Base-by-base conservation (phyloP, 495 filamentous ascomycete genomes). In the Talaromyces thailandensis region DNA sequence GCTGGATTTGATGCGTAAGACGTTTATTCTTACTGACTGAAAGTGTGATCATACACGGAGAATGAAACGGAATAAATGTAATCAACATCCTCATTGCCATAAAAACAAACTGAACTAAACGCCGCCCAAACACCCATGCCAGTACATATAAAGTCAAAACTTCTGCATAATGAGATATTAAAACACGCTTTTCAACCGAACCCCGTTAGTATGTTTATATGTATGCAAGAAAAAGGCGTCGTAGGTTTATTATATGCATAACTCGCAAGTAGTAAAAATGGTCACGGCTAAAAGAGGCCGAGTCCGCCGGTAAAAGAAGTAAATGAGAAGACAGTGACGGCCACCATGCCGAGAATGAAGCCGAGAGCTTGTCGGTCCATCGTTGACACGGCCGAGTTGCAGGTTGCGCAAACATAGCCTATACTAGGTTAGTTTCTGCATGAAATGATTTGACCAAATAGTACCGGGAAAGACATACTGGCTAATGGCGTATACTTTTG, bases 301-400 rank as follows among this genome's bases (percentile, higher is more conserved):
- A 87, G 79, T 11, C 82, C 89, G 48, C 82, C 82, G 50, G 91
- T 86, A 66, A 96, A 97, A 89, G 91, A 96, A 57, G 89, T 89
- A 70, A 96, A 96, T 52, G 90, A 91, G 28, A 89, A 64, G 12
- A 96, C 76, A 7, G 92, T 96, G 52, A 94, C 76, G 21, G 82
- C 64, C 48, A 81, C 84, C 89, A 95, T 95, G 57, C 84, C 82
- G 52, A 93, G 60, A 59, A 88, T 81, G 63, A 91, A 88, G 52
- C 87, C 85, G 7, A 98, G 65, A 3, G 86, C 87, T 62, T 86
- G 80, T 45, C 76, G 75, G 51, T 93, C 87, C 64, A 85, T 76
- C 51, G 80, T 77, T 7, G 84, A 85, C 29, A 88, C 62, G 8
- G 88, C 92, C 24, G 76, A 82, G 73, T 76, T 90, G 80, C 92